A percentile compares a stretch with the other conserved stretches of the same genome.
phyloP scores from a whole-genome alignment of 768 basidiomycete species.

The Russula dissimulans region DNA sequence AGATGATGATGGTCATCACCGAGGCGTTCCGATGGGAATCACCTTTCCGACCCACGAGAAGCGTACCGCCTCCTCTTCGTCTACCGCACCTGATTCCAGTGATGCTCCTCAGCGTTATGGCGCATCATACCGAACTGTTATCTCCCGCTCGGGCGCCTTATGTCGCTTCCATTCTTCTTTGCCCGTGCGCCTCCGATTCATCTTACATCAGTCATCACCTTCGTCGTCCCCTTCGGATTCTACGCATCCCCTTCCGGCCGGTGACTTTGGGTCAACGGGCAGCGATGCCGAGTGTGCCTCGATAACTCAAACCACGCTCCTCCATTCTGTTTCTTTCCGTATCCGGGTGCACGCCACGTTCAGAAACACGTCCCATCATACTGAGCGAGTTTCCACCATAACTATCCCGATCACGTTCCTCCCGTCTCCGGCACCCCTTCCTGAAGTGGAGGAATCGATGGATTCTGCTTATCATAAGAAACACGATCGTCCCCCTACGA shows the following conservation, averaged over 20 bases:
- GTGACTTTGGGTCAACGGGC: constrained; percentile 40
- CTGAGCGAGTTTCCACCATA: constrained; percentile 56
- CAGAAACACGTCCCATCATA: constrained; percentile 57
- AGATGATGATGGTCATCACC: constrained; percentile 32
- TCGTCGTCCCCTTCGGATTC: constrained; percentile 40
- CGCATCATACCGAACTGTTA: constrained; percentile 34
- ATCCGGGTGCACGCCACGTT: constrained; percentile 70
- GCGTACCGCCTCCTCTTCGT: constrained; percentile 17
- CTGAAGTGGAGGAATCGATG: constrained; percentile 62
- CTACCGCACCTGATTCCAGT: constrained; percentile 20
- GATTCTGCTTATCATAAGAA: constrained; percentile 81
- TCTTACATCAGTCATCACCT: constrained; percentile 59
- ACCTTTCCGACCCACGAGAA: constrained; percentile 21
- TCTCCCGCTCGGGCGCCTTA: constrained; percentile 84
- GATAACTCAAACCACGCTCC: constrained; percentile 71
- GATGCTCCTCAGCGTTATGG: constrained; percentile 25
- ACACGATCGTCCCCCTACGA: constrained; percentile 70
- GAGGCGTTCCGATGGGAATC: constrained; percentile 27
- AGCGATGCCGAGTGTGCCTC: constrained; percentile 59
- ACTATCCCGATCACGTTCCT: constrained; percentile 63
- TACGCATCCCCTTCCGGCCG: constrained; percentile 34
- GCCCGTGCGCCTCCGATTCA: constrained; percentile 67
- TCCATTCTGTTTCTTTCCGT: constrained; percentile 76
- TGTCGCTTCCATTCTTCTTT: constrained; percentile 79
- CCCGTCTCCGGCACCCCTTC: constrained; percentile 69